phyloP scores from a whole-genome alignment of 352 stramenopile genomes.

The Globisporangium parvum region DNA sequence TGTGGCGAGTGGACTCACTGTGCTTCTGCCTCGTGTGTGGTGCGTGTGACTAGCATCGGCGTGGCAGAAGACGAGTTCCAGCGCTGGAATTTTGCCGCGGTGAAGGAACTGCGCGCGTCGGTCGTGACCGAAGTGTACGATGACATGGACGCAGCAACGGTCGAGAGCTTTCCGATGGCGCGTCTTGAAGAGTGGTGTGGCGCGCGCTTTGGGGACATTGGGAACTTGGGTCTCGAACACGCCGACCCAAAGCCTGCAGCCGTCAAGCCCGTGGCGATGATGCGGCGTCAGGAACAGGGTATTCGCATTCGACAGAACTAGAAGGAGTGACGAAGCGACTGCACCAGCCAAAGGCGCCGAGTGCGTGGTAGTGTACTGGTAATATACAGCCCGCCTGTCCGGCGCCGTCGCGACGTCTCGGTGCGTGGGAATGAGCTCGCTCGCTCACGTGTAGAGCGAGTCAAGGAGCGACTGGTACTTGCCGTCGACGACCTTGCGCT shows the following conservation, averaged over 20 bases:
- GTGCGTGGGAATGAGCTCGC: background rate
- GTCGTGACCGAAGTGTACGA: conserved; percentile 42
- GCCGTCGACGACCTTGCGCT: conserved; percentile 50
- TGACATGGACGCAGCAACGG: conserved; percentile 50
- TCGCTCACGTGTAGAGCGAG: conserved; percentile 60
- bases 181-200: conserved; percentile 57
- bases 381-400: conserved; percentile 14
- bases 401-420: background rate
- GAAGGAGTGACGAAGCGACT: background rate
- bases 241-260: conserved; percentile 38
- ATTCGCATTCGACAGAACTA: conserved; percentile 82
- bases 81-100: conserved; percentile 64
- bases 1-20: conserved; percentile 7
- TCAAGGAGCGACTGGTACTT: conserved; percentile 76
- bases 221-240: conserved; percentile 67
- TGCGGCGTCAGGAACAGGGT: conserved; percentile 66
- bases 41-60: conserved; percentile 35
- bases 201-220: conserved; percentile 42
- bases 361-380: conserved; percentile 14
- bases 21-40: conserved; percentile 4
- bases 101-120: conserved; percentile 75
- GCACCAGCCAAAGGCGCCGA: background rate
- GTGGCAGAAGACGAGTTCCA: conserved; percentile 60
- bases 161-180: conserved; percentile 53
- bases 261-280: conserved; percentile 13